A percentile compares a stretch with the other conserved stretches of the same genome.
Conservation (phyloP, 176 grass and related monocot genomes). For the Carex kokanica region DNA sequence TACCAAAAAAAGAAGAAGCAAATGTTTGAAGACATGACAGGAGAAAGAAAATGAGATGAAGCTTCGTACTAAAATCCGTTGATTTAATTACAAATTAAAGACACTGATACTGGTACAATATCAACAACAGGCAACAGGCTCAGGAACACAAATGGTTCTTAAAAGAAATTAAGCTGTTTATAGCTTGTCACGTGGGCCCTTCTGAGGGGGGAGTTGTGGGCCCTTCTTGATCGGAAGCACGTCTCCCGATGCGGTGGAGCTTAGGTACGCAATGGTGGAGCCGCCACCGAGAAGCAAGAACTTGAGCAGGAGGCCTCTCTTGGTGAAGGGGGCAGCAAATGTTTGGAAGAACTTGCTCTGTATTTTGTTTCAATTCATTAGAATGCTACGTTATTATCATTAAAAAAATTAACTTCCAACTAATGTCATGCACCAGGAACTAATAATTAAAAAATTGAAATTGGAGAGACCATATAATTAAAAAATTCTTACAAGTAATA, state of each 20-base stretch:
- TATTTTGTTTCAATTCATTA: neutral
- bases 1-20: neutral
- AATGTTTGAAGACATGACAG: neutral
- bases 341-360: conserved; percentile 99
- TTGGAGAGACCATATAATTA: no score
- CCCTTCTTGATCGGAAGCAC: conserved; percentile 97
- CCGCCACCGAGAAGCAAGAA: conserved; percentile 83
- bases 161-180: conserved; percentile 23
- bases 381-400: neutral
- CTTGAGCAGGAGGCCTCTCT: conserved; percentile 95
- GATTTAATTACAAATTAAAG: conserved; percentile 25
- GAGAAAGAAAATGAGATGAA: neutral
- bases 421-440: neutral
- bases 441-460: neutral
- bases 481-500: no score
- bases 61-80: neutral
- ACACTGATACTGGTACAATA: conserved; percentile 40
- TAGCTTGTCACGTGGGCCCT: conserved; percentile 85
- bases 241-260: conserved; percentile 59
- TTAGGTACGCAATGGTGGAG: conserved; percentile 65
- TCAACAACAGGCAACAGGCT: conserved; percentile 33
- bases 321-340: conserved; percentile 87
- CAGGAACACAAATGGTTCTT: conserved; percentile 2
- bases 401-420: neutral
- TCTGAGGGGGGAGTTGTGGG: conserved; percentile 68